Evolutionary conservation across 106 monocot genomes (phyloP).

Genomic region (Cymbidium sinense): DNA sequence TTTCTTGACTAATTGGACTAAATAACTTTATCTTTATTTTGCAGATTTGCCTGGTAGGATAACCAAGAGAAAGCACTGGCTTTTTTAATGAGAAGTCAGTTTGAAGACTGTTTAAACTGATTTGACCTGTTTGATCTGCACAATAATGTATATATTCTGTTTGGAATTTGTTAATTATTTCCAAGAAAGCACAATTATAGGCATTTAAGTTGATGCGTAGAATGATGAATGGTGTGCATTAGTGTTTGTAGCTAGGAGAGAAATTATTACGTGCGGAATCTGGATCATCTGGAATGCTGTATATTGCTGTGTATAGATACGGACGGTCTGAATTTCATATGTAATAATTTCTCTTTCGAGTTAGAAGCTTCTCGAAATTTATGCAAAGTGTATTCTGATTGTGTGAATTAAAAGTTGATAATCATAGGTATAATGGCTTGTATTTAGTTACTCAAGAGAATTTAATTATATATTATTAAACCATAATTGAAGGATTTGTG

Average conservation of each 20-base stretch:
- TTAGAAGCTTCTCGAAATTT: not conserved
- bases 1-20: not conserved
- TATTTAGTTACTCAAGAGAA: too few species aligned
- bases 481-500: too few species aligned
- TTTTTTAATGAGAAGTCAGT: constrained; percentile 35
- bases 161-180: not conserved
- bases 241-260: not conserved
- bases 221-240: not conserved
- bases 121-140: not conserved
- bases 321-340: too few species aligned
- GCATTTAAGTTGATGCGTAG: not conserved
- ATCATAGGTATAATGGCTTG: too few species aligned
- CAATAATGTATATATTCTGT: not conserved
- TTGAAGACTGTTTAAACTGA: not conserved
- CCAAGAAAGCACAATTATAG: not conserved
- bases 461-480: too few species aligned
- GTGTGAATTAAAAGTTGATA: too few species aligned
- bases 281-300: too few species aligned
- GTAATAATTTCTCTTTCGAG: too few species aligned
- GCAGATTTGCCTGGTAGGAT: constrained; percentile 66
- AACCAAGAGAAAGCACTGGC: constrained; percentile 75
- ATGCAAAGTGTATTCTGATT: too few species aligned
- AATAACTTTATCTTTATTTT: not conserved
- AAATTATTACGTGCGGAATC: too few species aligned
- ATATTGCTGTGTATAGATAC: too few species aligned